phyloP scores from a whole-genome alignment of 352 stramenopile species.

The Globisporangium cystogenes region DNA sequence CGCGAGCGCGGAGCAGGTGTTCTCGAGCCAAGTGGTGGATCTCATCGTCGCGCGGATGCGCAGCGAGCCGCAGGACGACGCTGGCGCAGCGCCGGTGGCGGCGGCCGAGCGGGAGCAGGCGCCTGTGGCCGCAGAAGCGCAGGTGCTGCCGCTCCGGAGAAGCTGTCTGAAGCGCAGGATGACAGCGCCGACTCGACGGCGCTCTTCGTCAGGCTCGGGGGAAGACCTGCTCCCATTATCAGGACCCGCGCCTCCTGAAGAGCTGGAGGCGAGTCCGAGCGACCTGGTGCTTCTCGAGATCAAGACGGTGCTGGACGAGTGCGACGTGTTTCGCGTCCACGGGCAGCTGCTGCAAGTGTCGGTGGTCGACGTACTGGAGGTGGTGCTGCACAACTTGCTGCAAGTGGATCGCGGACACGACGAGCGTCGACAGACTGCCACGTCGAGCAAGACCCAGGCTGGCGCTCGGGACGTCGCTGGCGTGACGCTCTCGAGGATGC shows the following conservation, averaged over 20 bases:
- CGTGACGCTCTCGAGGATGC: slow-evolving; percentile 23
- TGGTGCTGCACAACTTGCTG: slow-evolving; percentile 38
- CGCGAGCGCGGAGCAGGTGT: slow-evolving; percentile 24
- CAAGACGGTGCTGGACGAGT: slow-evolving; percentile 13
- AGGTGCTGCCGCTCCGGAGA: slow-evolving; percentile 18
- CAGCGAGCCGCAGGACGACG: not conserved
- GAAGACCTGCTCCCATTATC: not conserved
- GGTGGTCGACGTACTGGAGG: slow-evolving; percentile 21
- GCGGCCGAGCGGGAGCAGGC: not conserved
- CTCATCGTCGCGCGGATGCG: slow-evolving; percentile 12
- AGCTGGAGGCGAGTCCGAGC: not conserved
- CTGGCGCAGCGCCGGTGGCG: not conserved
- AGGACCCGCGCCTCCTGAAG: not conserved
- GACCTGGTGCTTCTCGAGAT: not conserved
- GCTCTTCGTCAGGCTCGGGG: not conserved
- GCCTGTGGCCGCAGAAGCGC: too few species aligned
- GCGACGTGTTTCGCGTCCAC: slow-evolving; percentile 33
- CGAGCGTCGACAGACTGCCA: slow-evolving; percentile 2
- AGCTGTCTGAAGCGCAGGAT: slow-evolving; percentile 55
- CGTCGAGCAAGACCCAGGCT: not conserved
- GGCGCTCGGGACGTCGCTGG: slow-evolving; percentile 5
- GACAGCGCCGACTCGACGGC: not conserved
- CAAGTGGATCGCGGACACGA: slow-evolving; percentile 19
- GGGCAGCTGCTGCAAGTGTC: slow-evolving; percentile 17
- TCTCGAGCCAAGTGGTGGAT: slow-evolving; percentile 30